Conservation (phyloP, 371 early-diverging fungal species). For the Syncephalastrum contaminatum region DNA sequence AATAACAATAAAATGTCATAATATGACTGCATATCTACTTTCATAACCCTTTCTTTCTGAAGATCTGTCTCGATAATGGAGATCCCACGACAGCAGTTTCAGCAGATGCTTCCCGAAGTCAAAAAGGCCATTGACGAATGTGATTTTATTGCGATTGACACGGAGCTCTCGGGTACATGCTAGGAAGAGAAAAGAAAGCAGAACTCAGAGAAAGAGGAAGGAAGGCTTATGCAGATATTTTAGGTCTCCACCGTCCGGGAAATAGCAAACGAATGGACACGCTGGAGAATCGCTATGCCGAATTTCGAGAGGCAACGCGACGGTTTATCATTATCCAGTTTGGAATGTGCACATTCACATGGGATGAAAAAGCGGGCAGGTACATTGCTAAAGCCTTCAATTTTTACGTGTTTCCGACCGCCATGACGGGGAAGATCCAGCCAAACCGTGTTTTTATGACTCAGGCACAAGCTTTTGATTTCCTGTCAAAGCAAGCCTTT, state of each 20-base stretch:
- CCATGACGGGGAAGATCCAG: constrained; percentile 56
- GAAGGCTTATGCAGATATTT: constrained; percentile 1
- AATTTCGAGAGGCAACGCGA: constrained; percentile 57
- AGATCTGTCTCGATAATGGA: constrained; percentile 57
- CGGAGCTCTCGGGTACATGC: constrained; percentile 78
- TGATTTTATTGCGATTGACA: constrained; percentile 84
- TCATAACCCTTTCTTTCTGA: constrained; percentile 25
- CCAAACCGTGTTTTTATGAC: constrained; percentile 64
- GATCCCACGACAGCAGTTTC: constrained; percentile 69
- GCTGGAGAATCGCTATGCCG: constrained; percentile 63
- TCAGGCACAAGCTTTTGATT: constrained; percentile 77
- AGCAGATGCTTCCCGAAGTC: constrained; percentile 51
- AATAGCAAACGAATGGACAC: constrained; percentile 46
- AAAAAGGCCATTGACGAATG: constrained; percentile 66
- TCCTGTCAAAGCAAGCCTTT: constrained; percentile 73
- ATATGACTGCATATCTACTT: constrained; percentile 26
- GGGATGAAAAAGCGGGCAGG: constrained; percentile 53
- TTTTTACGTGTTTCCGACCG: constrained; percentile 82
- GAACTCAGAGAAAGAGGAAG: background rate
- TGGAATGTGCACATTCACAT: constrained; percentile 78
- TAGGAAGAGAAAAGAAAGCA: background rate
- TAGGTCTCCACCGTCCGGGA: constrained; percentile 43
- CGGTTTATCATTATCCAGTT: constrained; percentile 74
- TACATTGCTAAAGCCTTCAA: constrained; percentile 86
- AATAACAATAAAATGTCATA: too few relatives aligned